Base-by-base conservation (phyloP, 2,329 filamentous ascomycete genomes). In the Leptographium flavum region DNA sequence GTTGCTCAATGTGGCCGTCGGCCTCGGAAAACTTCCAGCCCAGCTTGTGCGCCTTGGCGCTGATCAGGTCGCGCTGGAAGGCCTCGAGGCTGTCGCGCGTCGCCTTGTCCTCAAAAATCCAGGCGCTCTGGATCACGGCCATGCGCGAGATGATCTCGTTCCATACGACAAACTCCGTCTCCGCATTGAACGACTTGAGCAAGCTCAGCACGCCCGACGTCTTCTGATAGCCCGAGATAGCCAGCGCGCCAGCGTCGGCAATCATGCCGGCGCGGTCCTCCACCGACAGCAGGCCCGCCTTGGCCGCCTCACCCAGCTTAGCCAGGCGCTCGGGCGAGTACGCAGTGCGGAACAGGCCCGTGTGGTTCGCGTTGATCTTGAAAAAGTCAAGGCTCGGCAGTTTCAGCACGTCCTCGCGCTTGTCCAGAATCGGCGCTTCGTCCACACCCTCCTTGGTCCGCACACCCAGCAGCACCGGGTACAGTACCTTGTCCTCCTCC, bases 201-300 rank as follows among this genome's bases (percentile, higher is more conserved):
- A 96, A 72, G 45, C 83, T 87, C 37, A 96, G 66, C 43, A 94
- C 74, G 13, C 87, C 87, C 15, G 88, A 94, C 1, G 90, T 94
- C 70, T 86, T 93, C 62, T 94, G 86, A 62, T 94, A 94, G 28
- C 90, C 90, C 40, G 88, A 92, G 31, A 84, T 76, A 44, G 90
- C 86, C 54, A 96, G 72, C 27, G 90, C 87, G 54, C 87, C 87
- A 4, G 90, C 87, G 62, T 96, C 90, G 28, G 86, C 83, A 60
- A 94, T 86, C 83, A 96, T 93, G 57, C 90, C 90, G 40, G 90
- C 86, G 48, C 90, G 79, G 60, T 96, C 90, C 64, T 95, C 87
- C 7, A 94, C 87, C 11, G 78, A 81, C 45, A 96, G 68, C 10
- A 88, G 71, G 5, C 84, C 85, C 39, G 80, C 66, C 63, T 84